Conservation (phyloP, 2,329 filamentous ascomycete species). For the Aureobasidium mangrovei region DNA sequence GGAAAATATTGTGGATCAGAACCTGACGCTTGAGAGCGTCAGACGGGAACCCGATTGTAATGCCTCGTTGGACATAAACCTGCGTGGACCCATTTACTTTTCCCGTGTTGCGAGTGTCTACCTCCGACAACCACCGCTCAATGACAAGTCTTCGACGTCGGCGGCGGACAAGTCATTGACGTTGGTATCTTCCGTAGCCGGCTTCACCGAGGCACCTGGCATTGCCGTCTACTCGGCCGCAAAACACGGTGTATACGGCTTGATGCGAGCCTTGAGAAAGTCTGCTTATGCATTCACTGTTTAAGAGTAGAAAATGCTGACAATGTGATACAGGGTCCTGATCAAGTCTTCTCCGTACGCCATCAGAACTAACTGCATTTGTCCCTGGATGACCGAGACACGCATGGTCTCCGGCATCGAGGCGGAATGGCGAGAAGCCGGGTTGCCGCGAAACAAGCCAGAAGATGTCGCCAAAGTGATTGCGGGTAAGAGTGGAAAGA, state of each 20-base stretch:
- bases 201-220: constrained; percentile 41
- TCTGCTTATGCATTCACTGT: constrained; percentile 17
- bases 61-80: constrained; percentile 40
- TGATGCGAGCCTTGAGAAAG: constrained; percentile 39
- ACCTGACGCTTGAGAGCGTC: constrained; percentile 36
- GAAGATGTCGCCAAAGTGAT: constrained; percentile 34
- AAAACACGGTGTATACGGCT: constrained; percentile 44
- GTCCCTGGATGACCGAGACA: constrained; percentile 38
- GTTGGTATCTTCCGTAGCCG: constrained; percentile 39
- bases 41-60: constrained; percentile 25
- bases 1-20: constrained; percentile 38
- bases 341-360: constrained; percentile 22
- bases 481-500: constrained; percentile 19
- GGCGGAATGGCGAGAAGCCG: constrained; percentile 30
- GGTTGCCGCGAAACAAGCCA: constrained; percentile 33
- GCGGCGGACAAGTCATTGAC: constrained; percentile 34
- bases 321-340: constrained; percentile 24
- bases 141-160: constrained; percentile 18
- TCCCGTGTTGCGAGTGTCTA: constrained; percentile 43
- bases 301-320: neutral
- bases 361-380: constrained; percentile 38
- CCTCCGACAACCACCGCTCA: constrained; percentile 33
- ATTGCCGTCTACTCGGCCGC: constrained; percentile 40
- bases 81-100: constrained; percentile 40
- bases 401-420: constrained; percentile 30